Base-by-base conservation (phyloP, 345 rosid species). In the Moringa oleifera region DNA sequence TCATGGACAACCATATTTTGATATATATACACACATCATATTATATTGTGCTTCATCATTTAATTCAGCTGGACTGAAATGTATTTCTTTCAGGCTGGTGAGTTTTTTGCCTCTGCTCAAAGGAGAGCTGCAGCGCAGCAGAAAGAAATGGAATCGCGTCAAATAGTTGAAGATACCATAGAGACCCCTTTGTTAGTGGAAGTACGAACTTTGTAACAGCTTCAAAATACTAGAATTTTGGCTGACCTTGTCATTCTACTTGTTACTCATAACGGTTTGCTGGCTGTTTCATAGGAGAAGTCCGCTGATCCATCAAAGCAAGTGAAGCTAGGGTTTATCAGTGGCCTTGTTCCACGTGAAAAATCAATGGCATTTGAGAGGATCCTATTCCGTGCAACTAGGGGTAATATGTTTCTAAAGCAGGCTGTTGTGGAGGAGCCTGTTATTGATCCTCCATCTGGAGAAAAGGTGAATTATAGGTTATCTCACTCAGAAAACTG, bases 331-430 rank as follows among this genome's bases (percentile, higher is more conserved):
- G 99, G 97, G 61, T 88, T 85, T 74, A 71, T 90, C 36, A 77
- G 87, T 67, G 97, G 99, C 59, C 87, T 94, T 67, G 99, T 94
- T 68, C 91, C 91, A 51, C 86, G 90, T 69, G 96, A 77, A 18
- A 94, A 88, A 73, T 85, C 97, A 51, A 52, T 94, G 91, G 84
- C 89, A 62, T 94, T 86, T 76, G 97, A 94, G 84, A 88, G 97
- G 80, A 94, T 94, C 70, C 70, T 94, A 63, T 90, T 90, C 73
- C 95, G 95, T 70, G 99, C 97, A 68, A 94, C 99, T 58, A 86
- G 99, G 84, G 99, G 95, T 23, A 90, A 90, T 76, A 88, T 90
- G 59, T 81, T 73, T 55, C 65, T 87, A 57, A 86, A 81, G 76
- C 97, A 86, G 71, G 73, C 78, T 73, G 83, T 71, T 22, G 63